phyloP scores from a whole-genome alignment of 208 protist genomes.

The Leishmania turanica region DNA sequence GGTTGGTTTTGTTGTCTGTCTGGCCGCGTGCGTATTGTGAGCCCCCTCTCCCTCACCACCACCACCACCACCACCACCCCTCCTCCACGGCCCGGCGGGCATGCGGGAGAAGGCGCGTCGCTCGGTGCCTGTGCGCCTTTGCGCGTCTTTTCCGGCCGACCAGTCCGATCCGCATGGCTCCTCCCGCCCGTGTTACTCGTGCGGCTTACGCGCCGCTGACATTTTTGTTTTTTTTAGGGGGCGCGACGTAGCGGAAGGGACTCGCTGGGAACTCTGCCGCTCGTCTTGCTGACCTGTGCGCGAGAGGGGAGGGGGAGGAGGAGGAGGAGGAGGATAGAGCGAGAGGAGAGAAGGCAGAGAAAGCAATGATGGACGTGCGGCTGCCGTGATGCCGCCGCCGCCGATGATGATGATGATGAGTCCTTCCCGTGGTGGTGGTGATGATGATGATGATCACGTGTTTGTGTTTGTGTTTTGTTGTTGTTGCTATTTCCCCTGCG shows the following conservation, averaged over 20 bases:
- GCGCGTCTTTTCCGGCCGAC: too few species aligned
- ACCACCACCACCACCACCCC: too few species aligned
- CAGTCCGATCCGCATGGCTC: too few species aligned
- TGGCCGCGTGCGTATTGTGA: too few species aligned
- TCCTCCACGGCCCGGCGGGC: too few species aligned
- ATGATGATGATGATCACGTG: not conserved
- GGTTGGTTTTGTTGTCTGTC: not conserved
- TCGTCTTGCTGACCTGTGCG: not conserved
- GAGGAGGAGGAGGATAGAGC: not conserved
- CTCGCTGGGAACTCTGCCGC: not conserved
- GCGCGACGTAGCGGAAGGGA: too few species aligned
- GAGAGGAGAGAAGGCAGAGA: not conserved
- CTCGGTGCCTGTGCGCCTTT: too few species aligned
- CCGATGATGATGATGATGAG: not conserved
- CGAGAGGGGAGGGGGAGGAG: not conserved
- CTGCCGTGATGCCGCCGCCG: not conserved
- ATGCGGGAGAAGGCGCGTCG: too few species aligned
- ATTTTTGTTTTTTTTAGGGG: too few species aligned
- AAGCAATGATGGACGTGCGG: not conserved
- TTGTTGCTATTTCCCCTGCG: not conserved
- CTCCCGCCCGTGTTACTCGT: too few species aligned
- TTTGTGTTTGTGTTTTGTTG: not conserved
- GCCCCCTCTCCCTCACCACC: not conserved
- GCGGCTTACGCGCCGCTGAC: not conserved
- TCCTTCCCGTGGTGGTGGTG: not conserved